Percentiles rank a stretch among this genome's conserved stretches.
Conservation (phyloP, 2,329 filamentous ascomycete species). For the Aphanocladium album region DNA sequence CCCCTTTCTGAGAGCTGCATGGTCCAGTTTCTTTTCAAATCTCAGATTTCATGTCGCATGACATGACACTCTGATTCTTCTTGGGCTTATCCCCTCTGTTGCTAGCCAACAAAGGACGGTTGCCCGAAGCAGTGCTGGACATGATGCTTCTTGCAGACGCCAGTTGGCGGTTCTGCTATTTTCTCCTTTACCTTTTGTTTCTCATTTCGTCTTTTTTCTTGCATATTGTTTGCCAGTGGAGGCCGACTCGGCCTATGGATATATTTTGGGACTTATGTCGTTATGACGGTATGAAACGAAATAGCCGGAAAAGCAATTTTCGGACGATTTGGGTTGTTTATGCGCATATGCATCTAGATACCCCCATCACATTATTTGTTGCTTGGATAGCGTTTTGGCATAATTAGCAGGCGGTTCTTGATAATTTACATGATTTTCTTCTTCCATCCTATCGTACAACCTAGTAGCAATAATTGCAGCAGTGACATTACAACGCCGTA, state of each 20-base stretch:
- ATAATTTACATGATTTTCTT: not conserved
- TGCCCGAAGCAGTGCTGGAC: constrained; percentile 11
- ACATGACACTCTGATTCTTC: not conserved
- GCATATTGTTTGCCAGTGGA: not conserved
- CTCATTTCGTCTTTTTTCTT: not conserved
- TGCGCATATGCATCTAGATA: constrained; percentile 12
- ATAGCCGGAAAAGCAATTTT: not conserved
- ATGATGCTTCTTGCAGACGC: not conserved
- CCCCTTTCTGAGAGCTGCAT: not conserved
- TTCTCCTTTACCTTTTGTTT: too few species aligned
- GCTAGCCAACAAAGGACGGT: not conserved
- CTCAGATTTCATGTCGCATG: not conserved
- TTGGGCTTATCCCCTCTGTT: not conserved
- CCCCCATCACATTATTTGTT: constrained; percentile 12
- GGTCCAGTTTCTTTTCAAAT: not conserved
- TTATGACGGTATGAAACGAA: constrained; percentile 9
- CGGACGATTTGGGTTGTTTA: not conserved
- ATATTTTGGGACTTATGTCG: not conserved
- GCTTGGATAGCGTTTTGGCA: constrained; percentile 13
- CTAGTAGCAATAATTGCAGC: too few species aligned
- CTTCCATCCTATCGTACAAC: not conserved
- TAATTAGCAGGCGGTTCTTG: constrained; percentile 13
- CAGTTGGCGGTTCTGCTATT: not conserved
- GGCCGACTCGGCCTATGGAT: not conserved
- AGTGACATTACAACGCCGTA: not conserved